A percentile compares a stretch with the other conserved stretches of the same genome.
Conservation (phyloP, 1,139 yeast species). For the Ogataea hybrid region DNA sequence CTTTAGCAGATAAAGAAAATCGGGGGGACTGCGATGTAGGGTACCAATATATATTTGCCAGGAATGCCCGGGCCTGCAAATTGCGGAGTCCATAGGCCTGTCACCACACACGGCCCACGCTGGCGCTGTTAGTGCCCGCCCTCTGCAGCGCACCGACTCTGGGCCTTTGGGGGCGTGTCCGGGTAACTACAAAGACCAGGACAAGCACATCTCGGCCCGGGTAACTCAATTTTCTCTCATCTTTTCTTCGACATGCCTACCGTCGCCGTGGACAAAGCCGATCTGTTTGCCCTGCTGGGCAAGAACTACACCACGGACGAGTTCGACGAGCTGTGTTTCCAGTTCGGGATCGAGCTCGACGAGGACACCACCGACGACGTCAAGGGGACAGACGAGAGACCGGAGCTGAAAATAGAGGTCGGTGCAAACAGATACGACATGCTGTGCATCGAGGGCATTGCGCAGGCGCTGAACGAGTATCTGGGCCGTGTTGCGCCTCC, state of each 20-base stretch:
- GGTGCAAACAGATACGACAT: conserved; percentile 98
- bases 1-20: conserved; percentile 8
- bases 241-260: conserved; percentile 72
- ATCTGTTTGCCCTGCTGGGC: conserved; percentile 80
- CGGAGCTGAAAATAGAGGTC: conserved; percentile 93
- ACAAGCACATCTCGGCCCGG: conserved; percentile 4
- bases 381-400: conserved; percentile 77
- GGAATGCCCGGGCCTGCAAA: too few species aligned
- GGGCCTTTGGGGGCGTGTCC: background rate
- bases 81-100: background rate
- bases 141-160: too few species aligned
- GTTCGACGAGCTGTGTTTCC: conserved; percentile 96
- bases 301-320: conserved; percentile 82
- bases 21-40: background rate
- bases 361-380: conserved; percentile 90
- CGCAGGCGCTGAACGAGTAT: conserved; percentile 90
- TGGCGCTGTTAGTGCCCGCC: too few species aligned
- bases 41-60: too few species aligned
- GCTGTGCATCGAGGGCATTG: conserved; percentile 97
- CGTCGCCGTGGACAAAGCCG: conserved; percentile 90
- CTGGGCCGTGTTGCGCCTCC: conserved; percentile 71
- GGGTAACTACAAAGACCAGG: conserved; percentile 2
- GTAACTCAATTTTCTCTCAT: conserved; percentile 9
- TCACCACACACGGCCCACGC: background rate
- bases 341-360: conserved; percentile 95